phyloP scores from a whole-genome alignment of 257 asterid genomes.

The Solanum corneliomulleri region DNA sequence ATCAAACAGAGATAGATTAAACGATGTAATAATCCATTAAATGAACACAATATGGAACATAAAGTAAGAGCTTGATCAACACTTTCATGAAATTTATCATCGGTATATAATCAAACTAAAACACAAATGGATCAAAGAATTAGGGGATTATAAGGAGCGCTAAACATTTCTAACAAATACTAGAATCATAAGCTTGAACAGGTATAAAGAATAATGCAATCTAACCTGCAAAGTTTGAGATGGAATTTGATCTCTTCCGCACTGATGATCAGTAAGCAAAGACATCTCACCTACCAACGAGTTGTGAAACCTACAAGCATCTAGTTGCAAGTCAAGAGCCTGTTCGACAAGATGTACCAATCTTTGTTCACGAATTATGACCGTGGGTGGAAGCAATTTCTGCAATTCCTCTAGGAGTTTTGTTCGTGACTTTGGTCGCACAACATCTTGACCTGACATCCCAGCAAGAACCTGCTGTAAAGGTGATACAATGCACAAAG shows the following conservation, averaged over 20 bases:
- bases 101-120: neutral
- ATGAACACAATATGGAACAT: neutral
- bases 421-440: constrained; percentile 32
- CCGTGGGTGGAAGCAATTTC: constrained; percentile 58
- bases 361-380: constrained; percentile 61
- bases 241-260: constrained; percentile 73
- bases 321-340: constrained; percentile 67
- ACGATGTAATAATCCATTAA: neutral
- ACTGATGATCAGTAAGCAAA: constrained; percentile 59
- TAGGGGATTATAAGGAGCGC: neutral
- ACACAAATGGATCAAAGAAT: neutral
- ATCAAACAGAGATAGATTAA: neutral
- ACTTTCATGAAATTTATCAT: neutral
- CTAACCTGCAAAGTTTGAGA: constrained; percentile 65
- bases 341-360: constrained; percentile 77
- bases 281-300: constrained; percentile 53
- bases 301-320: constrained; percentile 70
- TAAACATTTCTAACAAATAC: neutral
- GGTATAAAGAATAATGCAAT: neutral
- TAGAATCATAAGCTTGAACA: neutral
- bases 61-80: neutral
- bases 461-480: constrained; percentile 18
- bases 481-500: constrained; percentile 46
- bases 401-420: constrained; percentile 58
- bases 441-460: constrained; percentile 17